A percentile compares a stretch with the other conserved stretches of the same genome.
phyloP scores from a whole-genome alignment of 139 green algal species.

The Tetraselmis striata region DNA sequence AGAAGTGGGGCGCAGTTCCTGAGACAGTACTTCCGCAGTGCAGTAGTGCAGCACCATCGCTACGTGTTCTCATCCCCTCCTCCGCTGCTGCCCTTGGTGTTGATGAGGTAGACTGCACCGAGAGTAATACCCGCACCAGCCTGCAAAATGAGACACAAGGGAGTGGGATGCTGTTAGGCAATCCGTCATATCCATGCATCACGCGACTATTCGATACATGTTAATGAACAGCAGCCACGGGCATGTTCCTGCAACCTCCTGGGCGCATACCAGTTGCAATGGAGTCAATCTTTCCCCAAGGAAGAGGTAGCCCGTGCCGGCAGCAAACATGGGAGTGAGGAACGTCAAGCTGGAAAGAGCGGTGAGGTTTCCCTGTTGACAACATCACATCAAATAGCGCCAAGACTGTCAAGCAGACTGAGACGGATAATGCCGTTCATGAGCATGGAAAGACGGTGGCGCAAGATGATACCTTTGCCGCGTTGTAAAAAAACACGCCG shows the following conservation, averaged over 20 bases:
- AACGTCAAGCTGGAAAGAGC: slow-evolving; percentile 89
- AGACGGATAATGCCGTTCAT: neutral
- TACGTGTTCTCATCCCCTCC: no score
- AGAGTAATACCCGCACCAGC: slow-evolving; percentile 78
- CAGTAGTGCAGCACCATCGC: no score
- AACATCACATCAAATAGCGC: no score
- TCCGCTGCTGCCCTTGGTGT: slow-evolving; percentile 6
- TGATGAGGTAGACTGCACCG: slow-evolving; percentile 74
- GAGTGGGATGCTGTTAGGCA: no score
- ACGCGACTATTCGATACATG: neutral
- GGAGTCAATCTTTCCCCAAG: slow-evolving; percentile 79
- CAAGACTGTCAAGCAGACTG: neutral
- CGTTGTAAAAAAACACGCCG: slow-evolving; percentile 68
- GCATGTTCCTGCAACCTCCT: neutral
- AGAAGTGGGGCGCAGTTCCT: neutral
- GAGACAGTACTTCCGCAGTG: neutral
- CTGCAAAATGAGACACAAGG: neutral
- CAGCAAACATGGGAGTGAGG: slow-evolving; percentile 91
- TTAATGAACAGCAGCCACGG: neutral
- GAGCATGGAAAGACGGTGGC: neutral
- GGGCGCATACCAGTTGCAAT: slow-evolving; percentile 57
- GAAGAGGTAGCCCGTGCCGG: slow-evolving; percentile 61
- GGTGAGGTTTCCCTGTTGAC: slow-evolving; percentile 75
- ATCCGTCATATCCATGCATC: no score
- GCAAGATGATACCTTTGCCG: slow-evolving; percentile 10